Percentiles rank a stretch among this genome's conserved stretches.
Evolutionary conservation across 2,329 filamentous ascomycete genomes (phyloP).

Genomic region (Sporothrix brasiliensis): DNA sequence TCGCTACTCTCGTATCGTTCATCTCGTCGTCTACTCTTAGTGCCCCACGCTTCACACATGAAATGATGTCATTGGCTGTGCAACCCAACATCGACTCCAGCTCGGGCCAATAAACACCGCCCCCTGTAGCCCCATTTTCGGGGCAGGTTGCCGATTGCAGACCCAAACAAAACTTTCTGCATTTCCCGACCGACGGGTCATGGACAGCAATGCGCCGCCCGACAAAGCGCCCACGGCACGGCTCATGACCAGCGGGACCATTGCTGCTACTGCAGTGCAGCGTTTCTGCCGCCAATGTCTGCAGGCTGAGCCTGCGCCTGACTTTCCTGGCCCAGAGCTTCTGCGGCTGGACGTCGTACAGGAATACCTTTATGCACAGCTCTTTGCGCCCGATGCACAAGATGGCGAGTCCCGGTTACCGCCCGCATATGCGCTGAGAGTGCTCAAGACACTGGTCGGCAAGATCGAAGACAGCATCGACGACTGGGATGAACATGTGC

Average conservation of each 20-base stretch:
- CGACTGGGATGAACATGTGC: conserved; percentile 86
- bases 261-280: conserved; percentile 13
- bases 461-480: conserved; percentile 73
- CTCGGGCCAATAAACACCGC: conserved; percentile 13
- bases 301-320: conserved; percentile 68
- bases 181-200: not conserved
- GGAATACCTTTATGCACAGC: conserved; percentile 59
- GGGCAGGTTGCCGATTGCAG: not conserved
- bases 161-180: not conserved
- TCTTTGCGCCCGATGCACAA: conserved; percentile 38
- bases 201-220: conserved; percentile 21
- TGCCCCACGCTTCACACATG: not conserved
- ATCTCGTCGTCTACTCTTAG: not conserved
- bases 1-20: not conserved
- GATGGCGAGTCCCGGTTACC: conserved; percentile 60
- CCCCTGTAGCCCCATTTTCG: not conserved
- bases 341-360: conserved; percentile 67
- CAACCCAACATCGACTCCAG: not conserved
- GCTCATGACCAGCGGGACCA: not conserved
- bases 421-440: conserved; percentile 67
- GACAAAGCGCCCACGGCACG: not conserved
- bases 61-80: conserved; percentile 30
- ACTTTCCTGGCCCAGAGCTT: conserved; percentile 62
- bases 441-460: conserved; percentile 72
- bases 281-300: conserved; percentile 73